Conservation (phyloP, 257 asterid genomes). For the Rauvolfia tetraphylla region DNA sequence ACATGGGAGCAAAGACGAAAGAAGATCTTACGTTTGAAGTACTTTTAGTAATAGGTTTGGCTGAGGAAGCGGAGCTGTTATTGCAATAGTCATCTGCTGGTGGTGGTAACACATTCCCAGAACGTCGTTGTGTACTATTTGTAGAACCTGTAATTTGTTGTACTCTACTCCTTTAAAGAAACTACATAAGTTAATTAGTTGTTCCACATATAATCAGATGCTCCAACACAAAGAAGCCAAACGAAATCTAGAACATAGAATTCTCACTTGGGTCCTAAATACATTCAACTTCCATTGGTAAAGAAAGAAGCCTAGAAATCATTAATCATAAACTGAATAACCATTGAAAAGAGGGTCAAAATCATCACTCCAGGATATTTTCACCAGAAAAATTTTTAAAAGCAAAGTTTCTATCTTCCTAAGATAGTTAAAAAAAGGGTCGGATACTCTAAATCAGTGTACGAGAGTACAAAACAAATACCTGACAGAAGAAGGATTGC, state of each 20-base stretch:
- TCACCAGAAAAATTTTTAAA: not conserved
- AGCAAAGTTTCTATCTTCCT: not conserved
- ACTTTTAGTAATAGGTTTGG: constrained; percentile 54
- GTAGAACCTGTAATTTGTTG: constrained; percentile 69
- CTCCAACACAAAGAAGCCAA: constrained; percentile 12
- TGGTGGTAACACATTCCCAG: constrained; percentile 81
- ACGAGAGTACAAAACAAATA: not conserved
- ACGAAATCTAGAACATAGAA: constrained; percentile 5
- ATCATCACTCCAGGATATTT: too few relatives aligned
- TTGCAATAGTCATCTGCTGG: constrained; percentile 76
- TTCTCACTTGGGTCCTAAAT: not conserved
- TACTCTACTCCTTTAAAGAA: constrained; percentile 69
- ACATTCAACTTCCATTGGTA: not conserved
- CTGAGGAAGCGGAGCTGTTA: constrained; percentile 51
- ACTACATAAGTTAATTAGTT: constrained; percentile 35
- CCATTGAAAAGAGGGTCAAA: not conserved
- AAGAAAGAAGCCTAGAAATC: not conserved
- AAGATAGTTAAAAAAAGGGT: not conserved
- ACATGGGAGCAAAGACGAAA: constrained; percentile 13
- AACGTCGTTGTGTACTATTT: constrained; percentile 58
- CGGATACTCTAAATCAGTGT: not conserved
- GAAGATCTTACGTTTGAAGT: constrained; percentile 63
- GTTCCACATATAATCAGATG: constrained; percentile 16
- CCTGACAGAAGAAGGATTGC: not conserved
- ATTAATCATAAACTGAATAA: not conserved